These are phyloP conservation scores for Cetradonia linearis DNA, from an alignment of 495 filamentous ascomycete species.

Conservation along the genomic window DNA sequence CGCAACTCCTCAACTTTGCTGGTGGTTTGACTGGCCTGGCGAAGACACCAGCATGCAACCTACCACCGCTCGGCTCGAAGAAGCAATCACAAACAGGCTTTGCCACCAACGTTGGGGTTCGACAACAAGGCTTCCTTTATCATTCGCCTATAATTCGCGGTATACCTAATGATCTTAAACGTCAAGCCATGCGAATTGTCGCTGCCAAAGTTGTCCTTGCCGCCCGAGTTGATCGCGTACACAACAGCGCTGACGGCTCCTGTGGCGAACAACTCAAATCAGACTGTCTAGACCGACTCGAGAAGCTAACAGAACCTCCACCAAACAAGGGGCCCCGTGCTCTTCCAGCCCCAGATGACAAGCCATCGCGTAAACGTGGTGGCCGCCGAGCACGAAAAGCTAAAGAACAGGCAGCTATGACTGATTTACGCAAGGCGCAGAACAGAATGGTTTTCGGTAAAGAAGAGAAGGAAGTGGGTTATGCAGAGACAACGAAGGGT, in stretches of 20 bases:
- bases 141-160: constrained; percentile 76
- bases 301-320: constrained; percentile 89
- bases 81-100: constrained; percentile 74
- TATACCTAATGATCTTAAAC: constrained; percentile 77
- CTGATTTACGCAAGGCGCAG: constrained; percentile 89
- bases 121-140: constrained; percentile 89
- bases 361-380: constrained; percentile 85
- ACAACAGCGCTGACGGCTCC: constrained; percentile 69
- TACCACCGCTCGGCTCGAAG: constrained; percentile 80
- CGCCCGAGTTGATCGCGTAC: constrained; percentile 79
- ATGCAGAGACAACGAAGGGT: constrained; percentile 79
- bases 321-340: constrained; percentile 82
- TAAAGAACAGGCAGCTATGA: constrained; percentile 96
- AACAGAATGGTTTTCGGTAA: constrained; percentile 95
- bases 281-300: constrained; percentile 76
- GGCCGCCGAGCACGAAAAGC: constrained; percentile 86
- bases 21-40: constrained; percentile 82
- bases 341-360: constrained; percentile 90
- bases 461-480: constrained; percentile 90
- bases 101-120: constrained; percentile 85
- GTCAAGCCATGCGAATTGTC: constrained; percentile 92
- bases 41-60: constrained; percentile 86
- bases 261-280: constrained; percentile 74
- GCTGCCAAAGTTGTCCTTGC: constrained; percentile 87
- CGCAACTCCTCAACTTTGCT: constrained; percentile 87